Percentiles rank a stretch among this genome's conserved stretches.
These are phyloP conservation scores for Puccinia polysora DNA, from an alignment of 1,284 basidiomycete genomes.

Conservation along the genomic window DNA sequence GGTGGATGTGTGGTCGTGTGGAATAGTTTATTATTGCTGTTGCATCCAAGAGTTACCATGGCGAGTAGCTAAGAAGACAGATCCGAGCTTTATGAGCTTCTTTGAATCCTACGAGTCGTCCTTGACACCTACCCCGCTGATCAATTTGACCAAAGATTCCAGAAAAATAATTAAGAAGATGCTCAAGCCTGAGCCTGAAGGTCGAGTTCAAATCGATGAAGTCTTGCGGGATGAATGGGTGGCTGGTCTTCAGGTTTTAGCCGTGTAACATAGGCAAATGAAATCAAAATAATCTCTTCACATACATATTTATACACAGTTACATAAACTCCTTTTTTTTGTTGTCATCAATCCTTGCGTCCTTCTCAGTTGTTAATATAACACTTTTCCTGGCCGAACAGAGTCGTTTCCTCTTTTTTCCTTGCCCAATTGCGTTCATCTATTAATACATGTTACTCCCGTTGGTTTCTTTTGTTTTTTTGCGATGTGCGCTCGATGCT, in stretches of 20 bases:
- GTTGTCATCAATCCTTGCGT: too few species aligned
- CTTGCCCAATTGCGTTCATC: too few species aligned
- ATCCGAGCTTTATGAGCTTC: conserved; percentile 79
- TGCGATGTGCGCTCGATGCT: too few species aligned
- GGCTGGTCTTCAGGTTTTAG: conserved; percentile 61
- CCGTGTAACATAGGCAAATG: conserved; percentile 80
- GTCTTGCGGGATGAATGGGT: conserved; percentile 80
- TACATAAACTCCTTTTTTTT: too few species aligned
- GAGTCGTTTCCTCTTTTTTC: too few species aligned
- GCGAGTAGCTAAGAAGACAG: conserved; percentile 82
- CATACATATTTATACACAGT: too few species aligned
- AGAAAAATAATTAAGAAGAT: conserved; percentile 81
- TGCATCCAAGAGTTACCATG: conserved; percentile 95
- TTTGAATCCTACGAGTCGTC: conserved; percentile 61
- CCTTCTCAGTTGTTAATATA: too few species aligned
- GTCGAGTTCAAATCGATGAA: conserved; percentile 74
- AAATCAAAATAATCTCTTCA: too few species aligned
- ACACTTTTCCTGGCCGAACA: too few species aligned
- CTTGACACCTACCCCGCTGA: conserved; percentile 59
- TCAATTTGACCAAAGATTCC: conserved; percentile 79
- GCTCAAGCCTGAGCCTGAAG: conserved; percentile 89
- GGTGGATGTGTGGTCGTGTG: conserved; percentile 96
- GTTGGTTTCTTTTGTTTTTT: too few species aligned
- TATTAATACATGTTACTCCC: too few species aligned
- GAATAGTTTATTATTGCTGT: conserved; percentile 95